These are phyloP conservation scores for Blastobotrys aristatus DNA, from an alignment of 1,139 yeast genomes.

Conservation along the genomic window DNA sequence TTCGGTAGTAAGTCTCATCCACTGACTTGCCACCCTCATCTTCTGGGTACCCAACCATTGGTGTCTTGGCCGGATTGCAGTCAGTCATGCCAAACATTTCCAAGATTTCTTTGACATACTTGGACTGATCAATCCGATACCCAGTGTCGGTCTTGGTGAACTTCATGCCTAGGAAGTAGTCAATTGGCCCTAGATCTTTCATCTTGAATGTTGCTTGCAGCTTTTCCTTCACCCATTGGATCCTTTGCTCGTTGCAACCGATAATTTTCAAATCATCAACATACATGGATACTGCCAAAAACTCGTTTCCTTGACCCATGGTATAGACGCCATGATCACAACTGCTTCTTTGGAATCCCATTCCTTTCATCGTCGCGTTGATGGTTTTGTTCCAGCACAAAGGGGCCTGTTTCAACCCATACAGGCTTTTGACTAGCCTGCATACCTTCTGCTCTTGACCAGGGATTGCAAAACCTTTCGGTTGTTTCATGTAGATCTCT, in stretches of 20 bases:
- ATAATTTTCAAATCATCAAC: too few relatives aligned
- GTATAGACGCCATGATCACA: not conserved
- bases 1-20: not conserved
- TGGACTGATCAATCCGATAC: not conserved
- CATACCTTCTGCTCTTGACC: conserved; percentile 17
- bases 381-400: conserved; percentile 13
- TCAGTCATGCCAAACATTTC: not conserved
- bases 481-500: conserved; percentile 23
- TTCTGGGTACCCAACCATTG: not conserved
- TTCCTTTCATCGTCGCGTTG: not conserved
- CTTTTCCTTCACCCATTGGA: not conserved
- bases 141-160: not conserved
- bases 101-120: not conserved
- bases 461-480: conserved; percentile 19
- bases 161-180: not conserved
- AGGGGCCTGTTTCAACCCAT: conserved; percentile 28
- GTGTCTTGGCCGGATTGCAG: not conserved
- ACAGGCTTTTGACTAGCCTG: conserved; percentile 21
- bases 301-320: not conserved
- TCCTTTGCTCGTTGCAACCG: not conserved
- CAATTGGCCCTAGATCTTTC: not conserved
- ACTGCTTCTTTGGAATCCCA: not conserved
- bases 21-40: not conserved
- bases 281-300: not conserved
- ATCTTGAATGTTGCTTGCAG: not conserved